Conservation (phyloP, 495 filamentous ascomycete species). For the Bryoglossum gracile region DNA sequence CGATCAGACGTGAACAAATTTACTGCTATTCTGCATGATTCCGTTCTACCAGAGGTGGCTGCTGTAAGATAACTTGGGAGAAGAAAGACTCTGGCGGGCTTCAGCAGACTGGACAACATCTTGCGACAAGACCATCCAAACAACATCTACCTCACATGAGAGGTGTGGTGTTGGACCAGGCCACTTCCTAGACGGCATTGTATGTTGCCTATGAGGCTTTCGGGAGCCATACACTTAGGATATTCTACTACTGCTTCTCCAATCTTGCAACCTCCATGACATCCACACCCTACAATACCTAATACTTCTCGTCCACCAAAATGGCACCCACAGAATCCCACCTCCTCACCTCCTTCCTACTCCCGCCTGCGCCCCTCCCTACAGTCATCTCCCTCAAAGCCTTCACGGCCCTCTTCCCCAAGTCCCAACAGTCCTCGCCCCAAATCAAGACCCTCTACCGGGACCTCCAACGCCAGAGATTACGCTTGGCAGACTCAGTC, state of each 20-base stretch:
- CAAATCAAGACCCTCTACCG: conserved; percentile 70
- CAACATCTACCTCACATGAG: too few species aligned
- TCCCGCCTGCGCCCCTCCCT: conserved; percentile 65
- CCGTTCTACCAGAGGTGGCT: too few species aligned
- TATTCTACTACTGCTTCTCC: neutral
- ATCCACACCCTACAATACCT: neutral
- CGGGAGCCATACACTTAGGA: too few species aligned
- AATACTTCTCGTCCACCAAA: neutral
- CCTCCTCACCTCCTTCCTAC: conserved; percentile 71
- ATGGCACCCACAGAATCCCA: conserved; percentile 68
- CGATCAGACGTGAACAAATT: too few species aligned
- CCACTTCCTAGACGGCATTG: too few species aligned
- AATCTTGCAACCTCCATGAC: neutral
- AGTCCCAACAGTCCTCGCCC: conserved; percentile 57
- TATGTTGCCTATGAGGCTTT: too few species aligned
- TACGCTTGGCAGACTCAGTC: conserved; percentile 59
- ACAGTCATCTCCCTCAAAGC: conserved; percentile 64
- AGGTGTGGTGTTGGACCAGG: too few species aligned
- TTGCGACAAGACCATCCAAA: too few species aligned
- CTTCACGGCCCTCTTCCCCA: conserved; percentile 73
- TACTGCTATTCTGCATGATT: too few species aligned
- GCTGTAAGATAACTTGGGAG: too few species aligned
- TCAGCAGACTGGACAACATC: too few species aligned
- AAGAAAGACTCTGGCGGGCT: too few species aligned
- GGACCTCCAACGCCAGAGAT: conserved; percentile 66